Percentiles rank a stretch among this genome's conserved stretches.
Evolutionary conservation across 257 asterid genomes (phyloP).

Genomic region (Pogostemon cablin): DNA sequence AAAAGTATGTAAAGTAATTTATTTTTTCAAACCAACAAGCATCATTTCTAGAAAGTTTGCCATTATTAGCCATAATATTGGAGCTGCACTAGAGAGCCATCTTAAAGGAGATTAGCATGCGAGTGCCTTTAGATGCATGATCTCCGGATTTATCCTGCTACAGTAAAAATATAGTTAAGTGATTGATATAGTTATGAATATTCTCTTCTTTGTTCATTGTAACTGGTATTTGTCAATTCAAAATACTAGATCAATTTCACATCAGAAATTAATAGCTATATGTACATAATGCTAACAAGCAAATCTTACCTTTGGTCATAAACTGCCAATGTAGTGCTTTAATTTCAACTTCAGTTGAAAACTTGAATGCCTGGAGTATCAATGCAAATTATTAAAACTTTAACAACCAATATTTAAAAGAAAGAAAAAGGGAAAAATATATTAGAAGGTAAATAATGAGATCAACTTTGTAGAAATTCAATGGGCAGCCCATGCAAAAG

Average conservation of each 20-base stretch:
- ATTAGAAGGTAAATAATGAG: background rate
- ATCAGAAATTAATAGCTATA: background rate
- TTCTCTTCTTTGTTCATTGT: too few relatives aligned
- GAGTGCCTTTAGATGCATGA: background rate
- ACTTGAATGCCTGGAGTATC: constrained; percentile 6
- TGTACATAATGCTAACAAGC: constrained; percentile 13
- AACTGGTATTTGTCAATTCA: background rate
- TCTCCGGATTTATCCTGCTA: background rate
- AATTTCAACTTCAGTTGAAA: constrained; percentile 29
- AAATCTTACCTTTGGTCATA: constrained; percentile 25
- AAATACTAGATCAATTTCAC: background rate
- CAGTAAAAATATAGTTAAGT: background rate
- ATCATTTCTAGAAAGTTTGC: background rate
- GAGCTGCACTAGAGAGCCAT: background rate
- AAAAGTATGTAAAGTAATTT: background rate
- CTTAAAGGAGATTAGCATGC: background rate
- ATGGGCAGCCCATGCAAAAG: too few relatives aligned
- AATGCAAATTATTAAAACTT: constrained; percentile 9
- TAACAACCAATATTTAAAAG: background rate
- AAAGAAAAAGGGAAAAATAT: background rate
- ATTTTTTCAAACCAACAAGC: background rate
- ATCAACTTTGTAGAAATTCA: background rate
- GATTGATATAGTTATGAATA: background rate
- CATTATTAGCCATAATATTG: background rate
- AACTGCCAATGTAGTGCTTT: constrained; percentile 10